Percentiles rank a stretch among this genome's conserved stretches.
phyloP scores from a whole-genome alignment of 805 yeast genomes.

The Spathaspora boniae region DNA sequence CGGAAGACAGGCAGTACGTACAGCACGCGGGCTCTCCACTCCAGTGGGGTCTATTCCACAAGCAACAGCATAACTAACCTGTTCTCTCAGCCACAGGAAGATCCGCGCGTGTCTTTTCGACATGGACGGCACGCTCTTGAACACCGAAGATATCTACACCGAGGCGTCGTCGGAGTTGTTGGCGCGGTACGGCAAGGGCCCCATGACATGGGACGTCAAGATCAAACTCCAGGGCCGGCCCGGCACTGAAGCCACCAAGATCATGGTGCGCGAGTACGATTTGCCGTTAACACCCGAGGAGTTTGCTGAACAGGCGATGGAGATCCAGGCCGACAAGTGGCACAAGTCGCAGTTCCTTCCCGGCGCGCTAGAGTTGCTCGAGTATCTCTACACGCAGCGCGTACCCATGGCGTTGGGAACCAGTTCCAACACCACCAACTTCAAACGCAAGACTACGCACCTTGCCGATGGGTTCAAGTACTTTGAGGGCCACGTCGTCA shows the following conservation, averaged over 20 bases:
- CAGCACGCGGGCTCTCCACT: too few species aligned
- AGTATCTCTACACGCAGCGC: slow-evolving; percentile 44
- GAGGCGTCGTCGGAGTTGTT: slow-evolving; percentile 66
- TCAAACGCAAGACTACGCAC: slow-evolving; percentile 68
- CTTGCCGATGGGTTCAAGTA: slow-evolving; percentile 57
- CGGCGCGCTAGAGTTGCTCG: slow-evolving; percentile 74
- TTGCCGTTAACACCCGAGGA: slow-evolving; percentile 67
- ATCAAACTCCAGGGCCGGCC: slow-evolving; percentile 88
- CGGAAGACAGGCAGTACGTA: too few species aligned
- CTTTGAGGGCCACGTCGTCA: slow-evolving; percentile 65
- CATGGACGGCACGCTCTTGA: slow-evolving; percentile 93
- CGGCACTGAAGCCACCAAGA: slow-evolving; percentile 67
- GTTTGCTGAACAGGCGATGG: slow-evolving; percentile 48
- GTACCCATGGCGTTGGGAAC: slow-evolving; percentile 92
- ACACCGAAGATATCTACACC: slow-evolving; percentile 91
- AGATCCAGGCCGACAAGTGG: slow-evolving; percentile 63
- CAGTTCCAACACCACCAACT: slow-evolving; percentile 65
- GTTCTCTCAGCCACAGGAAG: slow-evolving; percentile 1
- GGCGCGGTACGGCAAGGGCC: slow-evolving; percentile 68
- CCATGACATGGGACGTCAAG: slow-evolving; percentile 88
- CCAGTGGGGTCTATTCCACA: too few species aligned
- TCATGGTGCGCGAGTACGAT: slow-evolving; percentile 64
- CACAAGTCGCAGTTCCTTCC: slow-evolving; percentile 64
- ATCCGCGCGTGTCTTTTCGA: slow-evolving; percentile 76
- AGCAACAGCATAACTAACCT: slow-evolving; percentile 4